phyloP scores from a whole-genome alignment of 176 grass and related monocot species.

The Aegilops bicornis region DNA sequence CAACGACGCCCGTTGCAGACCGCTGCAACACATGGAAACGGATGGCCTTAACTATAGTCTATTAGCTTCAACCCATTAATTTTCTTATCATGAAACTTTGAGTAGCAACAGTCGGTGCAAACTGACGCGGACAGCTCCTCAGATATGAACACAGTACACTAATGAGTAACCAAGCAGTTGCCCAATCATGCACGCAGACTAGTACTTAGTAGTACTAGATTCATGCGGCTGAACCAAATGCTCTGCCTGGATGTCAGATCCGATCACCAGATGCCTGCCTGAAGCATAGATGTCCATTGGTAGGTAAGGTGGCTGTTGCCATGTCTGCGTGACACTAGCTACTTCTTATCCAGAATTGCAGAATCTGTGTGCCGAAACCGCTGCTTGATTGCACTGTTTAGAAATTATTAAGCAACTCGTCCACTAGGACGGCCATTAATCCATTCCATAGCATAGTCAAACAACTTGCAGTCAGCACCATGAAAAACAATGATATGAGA shows the following conservation, averaged over 20 bases:
- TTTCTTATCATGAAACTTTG: no score
- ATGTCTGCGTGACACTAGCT: conserved; percentile 7
- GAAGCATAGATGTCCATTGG: conserved; percentile 6
- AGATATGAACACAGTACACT: background rate
- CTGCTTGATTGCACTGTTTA: background rate
- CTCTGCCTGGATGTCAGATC: background rate
- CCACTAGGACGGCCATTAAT: background rate
- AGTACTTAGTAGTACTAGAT: background rate
- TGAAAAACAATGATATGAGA: background rate
- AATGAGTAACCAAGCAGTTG: background rate
- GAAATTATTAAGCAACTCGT: background rate
- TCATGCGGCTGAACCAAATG: background rate
- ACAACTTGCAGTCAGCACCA: background rate
- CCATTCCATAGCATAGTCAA: background rate
- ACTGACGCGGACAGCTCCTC: background rate
- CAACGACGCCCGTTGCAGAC: background rate
- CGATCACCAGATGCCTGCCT: background rate
- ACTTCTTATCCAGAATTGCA: conserved; percentile 31
- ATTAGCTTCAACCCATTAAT: no score
- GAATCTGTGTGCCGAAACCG: background rate
- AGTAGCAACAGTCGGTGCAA: background rate
- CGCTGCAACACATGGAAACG: background rate
- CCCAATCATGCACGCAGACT: conserved; percentile 6
- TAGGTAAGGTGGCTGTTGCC: background rate
- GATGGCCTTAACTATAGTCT: no score